Percentiles rank a stretch among this genome's conserved stretches.
These are phyloP conservation scores for Trichaptum fuscoviolaceum DNA, from an alignment of 768 basidiomycete species.

Conservation along the genomic window DNA sequence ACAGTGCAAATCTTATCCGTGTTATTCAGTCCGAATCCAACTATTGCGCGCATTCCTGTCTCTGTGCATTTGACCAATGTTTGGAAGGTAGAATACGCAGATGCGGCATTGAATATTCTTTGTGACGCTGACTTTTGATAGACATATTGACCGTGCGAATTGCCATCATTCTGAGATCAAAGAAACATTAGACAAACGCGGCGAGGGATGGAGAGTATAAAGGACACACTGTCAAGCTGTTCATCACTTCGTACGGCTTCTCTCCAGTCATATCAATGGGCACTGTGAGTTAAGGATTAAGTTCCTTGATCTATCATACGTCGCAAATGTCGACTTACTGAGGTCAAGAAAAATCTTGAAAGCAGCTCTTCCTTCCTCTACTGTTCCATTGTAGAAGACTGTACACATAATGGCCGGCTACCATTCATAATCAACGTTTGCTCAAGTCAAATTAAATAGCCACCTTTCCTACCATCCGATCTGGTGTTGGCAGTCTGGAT, in stretches of 20 bases:
- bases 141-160: conserved; percentile 28
- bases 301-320: no score
- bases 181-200: background rate
- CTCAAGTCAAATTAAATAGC: conserved; percentile 32
- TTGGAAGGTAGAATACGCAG: conserved; percentile 26
- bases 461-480: conserved; percentile 24
- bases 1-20: conserved; percentile 29
- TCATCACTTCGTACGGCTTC: conserved; percentile 42
- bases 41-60: conserved; percentile 23
- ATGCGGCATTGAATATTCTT: conserved; percentile 21
- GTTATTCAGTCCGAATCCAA: conserved; percentile 38
- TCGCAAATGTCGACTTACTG: conserved; percentile 22
- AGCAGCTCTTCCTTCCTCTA: conserved; percentile 38
- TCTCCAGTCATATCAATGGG: conserved; percentile 35
- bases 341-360: conserved; percentile 43
- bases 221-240: conserved; percentile 30
- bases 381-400: conserved; percentile 47
- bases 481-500: conserved; percentile 27
- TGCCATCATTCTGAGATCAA: conserved; percentile 30
- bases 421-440: conserved; percentile 3
- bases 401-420: conserved; percentile 34
- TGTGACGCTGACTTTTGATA: conserved; percentile 43
- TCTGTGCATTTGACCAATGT: conserved; percentile 22
- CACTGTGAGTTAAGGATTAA: conserved; percentile 27
- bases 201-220: background rate